A percentile compares a stretch with the other conserved stretches of the same genome.
These are phyloP conservation scores for Prunus kanzakura DNA, from an alignment of 306 rosid genomes.

Conservation along the genomic window DNA sequence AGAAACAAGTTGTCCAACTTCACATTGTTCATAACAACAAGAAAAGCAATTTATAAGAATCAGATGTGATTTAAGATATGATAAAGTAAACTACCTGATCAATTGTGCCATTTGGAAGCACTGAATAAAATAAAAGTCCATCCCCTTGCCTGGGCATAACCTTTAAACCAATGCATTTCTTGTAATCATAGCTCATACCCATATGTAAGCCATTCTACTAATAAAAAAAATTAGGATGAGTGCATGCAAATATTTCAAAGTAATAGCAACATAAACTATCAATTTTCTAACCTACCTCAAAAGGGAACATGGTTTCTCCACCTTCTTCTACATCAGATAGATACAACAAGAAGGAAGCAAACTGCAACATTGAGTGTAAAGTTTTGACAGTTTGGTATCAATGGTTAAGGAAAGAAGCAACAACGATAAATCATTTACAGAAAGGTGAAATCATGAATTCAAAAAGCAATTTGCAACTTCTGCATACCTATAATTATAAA, in stretches of 20 bases:
- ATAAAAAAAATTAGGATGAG: constrained; percentile 3
- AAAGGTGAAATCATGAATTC: background rate
- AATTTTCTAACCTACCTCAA: constrained; percentile 40
- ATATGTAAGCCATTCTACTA: constrained; percentile 43
- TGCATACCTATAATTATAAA: background rate
- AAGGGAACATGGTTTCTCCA: constrained; percentile 79
- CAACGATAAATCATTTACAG: background rate
- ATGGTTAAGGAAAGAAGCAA: background rate
- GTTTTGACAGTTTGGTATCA: background rate
- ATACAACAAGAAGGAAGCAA: constrained; percentile 67
- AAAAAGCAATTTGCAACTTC: constrained; percentile 2
- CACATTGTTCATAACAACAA: background rate
- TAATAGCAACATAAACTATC: background rate
- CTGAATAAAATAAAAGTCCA: constrained; percentile 61
- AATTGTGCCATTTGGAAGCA: constrained; percentile 54
- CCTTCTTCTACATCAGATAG: constrained; percentile 59
- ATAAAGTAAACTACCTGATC: constrained; percentile 39
- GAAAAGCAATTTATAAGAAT: background rate
- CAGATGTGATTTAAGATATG: background rate
- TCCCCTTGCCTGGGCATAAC: constrained; percentile 63
- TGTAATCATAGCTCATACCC: constrained; percentile 38
- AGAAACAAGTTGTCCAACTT: background rate
- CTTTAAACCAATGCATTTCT: constrained; percentile 58
- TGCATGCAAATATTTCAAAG: constrained; percentile 2
- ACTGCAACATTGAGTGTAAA: constrained; percentile 28